These are phyloP conservation scores for Xylariaceae sp. DNA, from an alignment of 2,329 filamentous ascomycete species.

Conservation along the genomic window DNA sequence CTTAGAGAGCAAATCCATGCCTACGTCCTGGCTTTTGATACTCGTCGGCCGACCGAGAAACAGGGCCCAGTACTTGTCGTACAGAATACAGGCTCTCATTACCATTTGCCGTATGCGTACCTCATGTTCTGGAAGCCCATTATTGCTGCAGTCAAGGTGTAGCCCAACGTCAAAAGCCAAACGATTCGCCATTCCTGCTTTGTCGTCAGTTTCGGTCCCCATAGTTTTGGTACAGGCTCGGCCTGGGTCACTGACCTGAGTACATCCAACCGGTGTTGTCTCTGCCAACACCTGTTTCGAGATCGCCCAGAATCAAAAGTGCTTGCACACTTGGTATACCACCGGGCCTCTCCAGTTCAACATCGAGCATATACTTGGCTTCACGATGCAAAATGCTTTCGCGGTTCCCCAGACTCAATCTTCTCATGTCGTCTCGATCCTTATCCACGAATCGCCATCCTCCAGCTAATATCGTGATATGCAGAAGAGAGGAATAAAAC, in stretches of 20 bases:
- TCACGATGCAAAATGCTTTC: constrained; percentile 16
- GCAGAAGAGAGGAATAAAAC: constrained; percentile 16
- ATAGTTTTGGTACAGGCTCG: neutral
- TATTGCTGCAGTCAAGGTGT: constrained; percentile 7
- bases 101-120: constrained; percentile 11
- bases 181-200: constrained; percentile 17
- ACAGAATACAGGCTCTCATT: constrained; percentile 16
- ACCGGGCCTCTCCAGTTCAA: constrained; percentile 14
- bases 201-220: constrained; percentile 1
- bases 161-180: constrained; percentile 16
- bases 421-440: constrained; percentile 13
- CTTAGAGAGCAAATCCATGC: constrained; percentile 1
- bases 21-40: constrained; percentile 11
- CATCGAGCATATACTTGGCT: constrained; percentile 16
- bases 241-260: constrained; percentile 9
- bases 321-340: constrained; percentile 14
- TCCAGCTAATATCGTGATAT: constrained; percentile 15
- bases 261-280: constrained; percentile 18
- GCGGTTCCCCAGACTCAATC: constrained; percentile 13
- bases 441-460: constrained; percentile 17
- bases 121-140: constrained; percentile 11
- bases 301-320: constrained; percentile 16
- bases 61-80: constrained; percentile 17
- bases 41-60: constrained; percentile 13
- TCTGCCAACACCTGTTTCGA: constrained; percentile 16